Evolutionary conservation across 352 stramenopile species (phyloP).

Genomic region (Phytopythium sindhum): DNA sequence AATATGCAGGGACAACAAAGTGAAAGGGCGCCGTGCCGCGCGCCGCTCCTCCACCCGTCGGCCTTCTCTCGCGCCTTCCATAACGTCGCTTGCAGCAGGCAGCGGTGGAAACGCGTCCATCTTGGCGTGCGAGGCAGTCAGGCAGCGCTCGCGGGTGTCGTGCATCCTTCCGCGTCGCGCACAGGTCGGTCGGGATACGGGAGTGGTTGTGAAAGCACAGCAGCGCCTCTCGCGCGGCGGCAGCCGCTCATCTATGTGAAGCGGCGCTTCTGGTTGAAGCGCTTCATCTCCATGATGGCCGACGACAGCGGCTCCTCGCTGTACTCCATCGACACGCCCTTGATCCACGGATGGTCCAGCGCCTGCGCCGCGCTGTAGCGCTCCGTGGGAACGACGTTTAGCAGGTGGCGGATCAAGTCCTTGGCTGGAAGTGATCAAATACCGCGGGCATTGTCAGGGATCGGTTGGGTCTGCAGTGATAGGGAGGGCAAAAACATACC

Average conservation of each 20-base stretch:
- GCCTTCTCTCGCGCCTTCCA: neutral
- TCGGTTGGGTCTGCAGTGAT: neutral
- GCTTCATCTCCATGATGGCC: conserved; percentile 86
- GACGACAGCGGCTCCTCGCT: conserved; percentile 78
- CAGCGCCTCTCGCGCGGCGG: neutral
- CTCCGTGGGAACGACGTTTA: conserved; percentile 73
- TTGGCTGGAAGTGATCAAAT: conserved; percentile 41
- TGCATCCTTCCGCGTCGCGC: neutral
- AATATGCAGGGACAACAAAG: conserved; percentile 4
- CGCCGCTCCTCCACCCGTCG: neutral
- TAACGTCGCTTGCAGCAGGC: neutral
- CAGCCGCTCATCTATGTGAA: conserved; percentile 50
- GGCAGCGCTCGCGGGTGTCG: neutral
- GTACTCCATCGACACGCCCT: conserved; percentile 61
- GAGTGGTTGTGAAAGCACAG: neutral
- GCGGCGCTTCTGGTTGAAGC: conserved; percentile 87
- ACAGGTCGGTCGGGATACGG: neutral
- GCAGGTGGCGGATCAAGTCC: conserved; percentile 73
- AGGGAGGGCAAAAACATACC: conserved; percentile 16
- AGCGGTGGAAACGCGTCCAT: neutral
- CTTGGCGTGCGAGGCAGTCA: neutral
- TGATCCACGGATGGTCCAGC: conserved; percentile 85
- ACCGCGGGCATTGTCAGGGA: conserved; percentile 5
- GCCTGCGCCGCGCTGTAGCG: conserved; percentile 67
- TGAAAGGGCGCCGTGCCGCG: neutral